Evolutionary conservation across 768 basidiomycete species (phyloP), one percentile per base, ranked within the genome.

Genomic region (Boletus rubescentipes): DNA sequence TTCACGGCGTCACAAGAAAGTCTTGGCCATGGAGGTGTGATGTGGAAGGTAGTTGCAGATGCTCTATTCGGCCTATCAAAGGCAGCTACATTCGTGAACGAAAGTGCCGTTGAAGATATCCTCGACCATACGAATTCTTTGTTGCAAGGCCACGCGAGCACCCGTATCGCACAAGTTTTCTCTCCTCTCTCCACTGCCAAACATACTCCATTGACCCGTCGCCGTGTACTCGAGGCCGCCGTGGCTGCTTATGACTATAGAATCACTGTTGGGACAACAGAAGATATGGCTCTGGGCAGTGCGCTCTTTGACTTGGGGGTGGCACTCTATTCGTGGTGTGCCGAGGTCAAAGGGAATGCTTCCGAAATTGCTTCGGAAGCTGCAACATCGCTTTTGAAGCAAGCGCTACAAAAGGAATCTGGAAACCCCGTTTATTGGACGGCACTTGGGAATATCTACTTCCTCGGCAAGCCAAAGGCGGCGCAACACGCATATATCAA

Each of bases 401-500:
- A 84, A 55, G 91, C 94, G 2, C 66, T 98, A 11, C 82, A 82
- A 43, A 78, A 82, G 43, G 87, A 93, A 62, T 82, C 89, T 6
- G 74, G 75, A 26, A 91, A 91, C 63, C 80, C 85, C 54, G 61
- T 71, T 14, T 89, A 89, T 62, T 99, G 97, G 97, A 79, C 81
- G 58, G 84, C 90, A 2, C 72, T 98, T 29, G 97, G 90, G 0
- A 81, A 86, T 59, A 77, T 87, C 15, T 77, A 86, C 53, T 89
- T 93, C 62, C 62, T 78, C 9, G 75, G 73, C 14, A 84, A 89
- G 39, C 80, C 88, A 0, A 87, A 84, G 61, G 76, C 83, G 1
- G 86, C 92, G 3, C 96, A 99, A 69, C 93, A 98, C 72, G 89
- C 92, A 5, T 97, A 92, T 62, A 85, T 98, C 65, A 88, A 83